Percentiles rank a stretch among this genome's conserved stretches.
phyloP scores from a whole-genome alignment of 176 grass and related monocot species.

The Hordeum marinum region DNA sequence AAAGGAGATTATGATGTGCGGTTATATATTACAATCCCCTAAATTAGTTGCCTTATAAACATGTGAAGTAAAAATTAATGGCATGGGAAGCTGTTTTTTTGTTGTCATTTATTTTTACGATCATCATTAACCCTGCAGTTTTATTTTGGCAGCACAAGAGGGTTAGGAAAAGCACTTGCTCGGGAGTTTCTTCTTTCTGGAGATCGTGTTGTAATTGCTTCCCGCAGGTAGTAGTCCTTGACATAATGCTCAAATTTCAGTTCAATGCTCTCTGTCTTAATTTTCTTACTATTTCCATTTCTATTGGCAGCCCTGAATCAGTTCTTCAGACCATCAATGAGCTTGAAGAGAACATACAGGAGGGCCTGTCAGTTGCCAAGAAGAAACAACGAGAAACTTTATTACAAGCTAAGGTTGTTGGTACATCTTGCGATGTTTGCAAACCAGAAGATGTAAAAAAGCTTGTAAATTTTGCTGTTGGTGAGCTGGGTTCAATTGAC shows the following conservation, averaged over 20 bases:
- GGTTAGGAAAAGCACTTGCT: slow-evolving; percentile 96
- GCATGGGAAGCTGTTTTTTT: slow-evolving; percentile 2
- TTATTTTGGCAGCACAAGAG: slow-evolving; percentile 73
- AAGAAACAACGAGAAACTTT: slow-evolving; percentile 66
- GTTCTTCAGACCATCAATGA: slow-evolving; percentile 80
- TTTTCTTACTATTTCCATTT: slow-evolving; percentile 35
- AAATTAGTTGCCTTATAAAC: not conserved
- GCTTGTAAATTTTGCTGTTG: slow-evolving; percentile 67
- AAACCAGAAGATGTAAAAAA: slow-evolving; percentile 90
- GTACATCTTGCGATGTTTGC: slow-evolving; percentile 89
- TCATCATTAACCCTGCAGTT: slow-evolving; percentile 3
- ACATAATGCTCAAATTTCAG: slow-evolving; percentile 2
- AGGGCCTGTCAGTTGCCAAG: slow-evolving; percentile 65
- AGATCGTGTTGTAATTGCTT: slow-evolving; percentile 87
- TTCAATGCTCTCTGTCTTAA: slow-evolving; percentile 10
- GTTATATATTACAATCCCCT: not conserved
- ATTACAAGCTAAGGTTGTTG: slow-evolving; percentile 78
- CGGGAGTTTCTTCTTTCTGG: slow-evolving; percentile 99
- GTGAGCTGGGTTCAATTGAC: slow-evolving; percentile 83
- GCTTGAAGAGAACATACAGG: slow-evolving; percentile 78
- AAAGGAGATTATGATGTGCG: not conserved
- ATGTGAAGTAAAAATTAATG: not conserved
- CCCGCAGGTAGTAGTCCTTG: slow-evolving; percentile 64
- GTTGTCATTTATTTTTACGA: slow-evolving; percentile 4
- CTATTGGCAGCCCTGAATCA: slow-evolving; percentile 81